Evolutionary conservation across 2,329 filamentous ascomycete species (phyloP).

Genomic region (Chaetomiaceae sp.): DNA sequence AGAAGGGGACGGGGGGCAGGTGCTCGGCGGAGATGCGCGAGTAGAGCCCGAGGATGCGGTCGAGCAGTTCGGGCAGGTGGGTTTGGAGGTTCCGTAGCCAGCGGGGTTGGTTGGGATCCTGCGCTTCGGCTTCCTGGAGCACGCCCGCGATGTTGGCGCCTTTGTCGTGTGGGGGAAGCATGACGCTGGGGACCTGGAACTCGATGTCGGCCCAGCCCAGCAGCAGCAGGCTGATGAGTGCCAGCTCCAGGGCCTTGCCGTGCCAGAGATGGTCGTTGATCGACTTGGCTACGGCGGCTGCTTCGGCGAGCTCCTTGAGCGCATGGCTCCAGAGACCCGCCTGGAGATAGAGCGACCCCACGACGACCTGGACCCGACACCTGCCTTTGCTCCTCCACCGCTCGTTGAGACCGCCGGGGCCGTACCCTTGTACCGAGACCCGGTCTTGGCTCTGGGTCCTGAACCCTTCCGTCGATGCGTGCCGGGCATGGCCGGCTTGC

Average conservation of each 20-base stretch:
- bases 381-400: slow-evolving; percentile 74
- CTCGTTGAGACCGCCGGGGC: slow-evolving; percentile 64
- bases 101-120: slow-evolving; percentile 43
- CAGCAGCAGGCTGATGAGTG: slow-evolving; percentile 74
- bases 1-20: slow-evolving; percentile 63
- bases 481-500: slow-evolving; percentile 28
- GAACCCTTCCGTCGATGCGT: slow-evolving; percentile 38
- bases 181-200: slow-evolving; percentile 65
- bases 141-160: slow-evolving; percentile 27
- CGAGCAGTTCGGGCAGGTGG: slow-evolving; percentile 66
- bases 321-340: slow-evolving; percentile 88
- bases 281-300: slow-evolving; percentile 67
- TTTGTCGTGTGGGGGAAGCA: slow-evolving; percentile 46
- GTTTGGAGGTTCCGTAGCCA: slow-evolving; percentile 49
- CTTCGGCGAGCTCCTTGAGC: slow-evolving; percentile 74
- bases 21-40: slow-evolving; percentile 63
- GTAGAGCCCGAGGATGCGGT: slow-evolving; percentile 69
- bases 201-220: slow-evolving; percentile 78
- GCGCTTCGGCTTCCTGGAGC: slow-evolving; percentile 35
- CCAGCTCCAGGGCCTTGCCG: slow-evolving; percentile 86
- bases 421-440: slow-evolving; percentile 66
- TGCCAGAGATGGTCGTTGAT: slow-evolving; percentile 95
- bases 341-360: slow-evolving; percentile 81
- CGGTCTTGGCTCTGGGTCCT: slow-evolving; percentile 48
- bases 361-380: slow-evolving; percentile 68